Conservation (phyloP, 176 grass and related monocot genomes). For the Hyparrhenia diplandra region DNA sequence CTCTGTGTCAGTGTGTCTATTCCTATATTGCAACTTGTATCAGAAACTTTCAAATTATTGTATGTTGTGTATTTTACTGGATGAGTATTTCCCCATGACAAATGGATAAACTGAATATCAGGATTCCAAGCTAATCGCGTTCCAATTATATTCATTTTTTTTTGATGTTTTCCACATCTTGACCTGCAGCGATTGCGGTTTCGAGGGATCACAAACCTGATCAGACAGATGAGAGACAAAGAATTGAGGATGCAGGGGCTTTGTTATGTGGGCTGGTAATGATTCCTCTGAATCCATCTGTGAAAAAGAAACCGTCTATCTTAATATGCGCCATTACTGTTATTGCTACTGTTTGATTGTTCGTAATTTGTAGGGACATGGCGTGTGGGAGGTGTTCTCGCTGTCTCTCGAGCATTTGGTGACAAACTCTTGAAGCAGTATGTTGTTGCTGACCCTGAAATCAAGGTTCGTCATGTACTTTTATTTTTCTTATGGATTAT, state of each 20-base stretch:
- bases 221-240: slow-evolving; percentile 77
- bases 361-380: slow-evolving; percentile 65
- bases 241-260: slow-evolving; percentile 93
- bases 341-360: not conserved
- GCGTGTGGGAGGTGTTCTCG: slow-evolving; percentile 92
- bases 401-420: slow-evolving; percentile 90
- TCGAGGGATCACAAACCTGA: slow-evolving; percentile 95
- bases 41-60: not conserved
- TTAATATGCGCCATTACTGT: not conserved
- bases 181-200: slow-evolving; percentile 67
- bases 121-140: not conserved
- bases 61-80: not conserved
- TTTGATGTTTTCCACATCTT: not conserved
- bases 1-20: not conserved
- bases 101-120: not conserved
- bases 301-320: no score
- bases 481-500: not conserved
- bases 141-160: not conserved
- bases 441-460: slow-evolving; percentile 91
- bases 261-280: slow-evolving; percentile 97
- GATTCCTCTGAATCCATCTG: not conserved
- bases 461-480: slow-evolving; percentile 45
- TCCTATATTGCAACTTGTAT: not conserved
- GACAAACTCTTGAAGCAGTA: slow-evolving; percentile 84
- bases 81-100: not conserved